Evolutionary conservation across 768 basidiomycete genomes (phyloP).

Genomic region (Hirschioporus abietinus): DNA sequence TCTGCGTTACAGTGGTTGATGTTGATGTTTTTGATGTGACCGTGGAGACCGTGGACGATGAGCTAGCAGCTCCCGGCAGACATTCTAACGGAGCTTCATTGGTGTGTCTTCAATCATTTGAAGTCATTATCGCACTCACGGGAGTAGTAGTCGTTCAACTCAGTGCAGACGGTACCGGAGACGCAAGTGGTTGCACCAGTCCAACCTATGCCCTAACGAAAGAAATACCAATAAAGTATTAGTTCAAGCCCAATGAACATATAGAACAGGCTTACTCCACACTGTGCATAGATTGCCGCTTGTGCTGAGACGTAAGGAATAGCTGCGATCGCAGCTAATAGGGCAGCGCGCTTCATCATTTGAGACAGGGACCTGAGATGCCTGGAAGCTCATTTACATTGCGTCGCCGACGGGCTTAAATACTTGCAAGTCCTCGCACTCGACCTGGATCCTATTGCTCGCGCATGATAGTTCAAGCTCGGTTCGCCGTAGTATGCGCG

Average conservation of each 20-base stretch:
- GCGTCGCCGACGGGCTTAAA: background rate
- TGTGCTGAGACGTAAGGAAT: background rate
- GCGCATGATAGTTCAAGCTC: too few species aligned
- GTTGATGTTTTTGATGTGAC: slow-evolving; percentile 1
- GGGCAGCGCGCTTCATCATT: background rate
- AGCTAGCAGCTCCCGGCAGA: slow-evolving; percentile 3
- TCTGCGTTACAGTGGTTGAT: background rate
- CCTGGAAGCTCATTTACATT: background rate
- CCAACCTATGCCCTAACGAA: slow-evolving; percentile 5
- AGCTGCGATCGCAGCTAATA: background rate
- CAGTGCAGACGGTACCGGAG: slow-evolving; percentile 8
- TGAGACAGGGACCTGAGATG: background rate
- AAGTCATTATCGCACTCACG: slow-evolving; percentile 2
- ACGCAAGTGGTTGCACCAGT: slow-evolving; percentile 11
- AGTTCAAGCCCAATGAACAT: background rate
- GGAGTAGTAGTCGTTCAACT: slow-evolving; percentile 5
- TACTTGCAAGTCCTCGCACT: background rate
- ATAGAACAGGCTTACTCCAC: background rate
- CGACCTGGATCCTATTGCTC: background rate
- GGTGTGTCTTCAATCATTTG: background rate
- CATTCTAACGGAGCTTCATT: background rate
- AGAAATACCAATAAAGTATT: background rate
- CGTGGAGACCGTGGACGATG: slow-evolving; percentile 5
- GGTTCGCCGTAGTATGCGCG: too few species aligned
- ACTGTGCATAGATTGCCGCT: background rate